Base-by-base conservation (phyloP, 495 filamentous ascomycete species). In the Daldinia loculata region DNA sequence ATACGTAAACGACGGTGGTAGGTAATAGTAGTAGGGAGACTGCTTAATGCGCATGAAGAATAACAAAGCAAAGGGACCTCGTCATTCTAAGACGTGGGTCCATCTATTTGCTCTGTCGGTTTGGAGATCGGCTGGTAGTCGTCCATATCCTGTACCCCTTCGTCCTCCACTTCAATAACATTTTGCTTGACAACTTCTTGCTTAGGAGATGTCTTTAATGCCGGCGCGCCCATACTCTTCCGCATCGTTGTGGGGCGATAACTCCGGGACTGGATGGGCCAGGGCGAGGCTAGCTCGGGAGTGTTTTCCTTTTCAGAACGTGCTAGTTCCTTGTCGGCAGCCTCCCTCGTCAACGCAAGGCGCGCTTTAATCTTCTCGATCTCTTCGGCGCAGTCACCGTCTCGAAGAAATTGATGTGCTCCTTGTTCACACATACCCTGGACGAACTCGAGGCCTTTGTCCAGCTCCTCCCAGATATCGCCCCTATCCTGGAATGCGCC, bases 391-490 rank as follows among this genome's bases (percentile, higher is more conserved):
- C 94, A 97, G 66, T 94, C 89, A 22, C 93, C 94, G 59, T 92
- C 89, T 22, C 94, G 88, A 12, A 97, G 84, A 63, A 96, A 92
- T 75, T 95, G 92, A 77, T 95, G 93, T 2, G 94, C 94, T 14
- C 88, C 94, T 58, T 89, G 87, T 79, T 97, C 94, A 77, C 92
- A 96, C 73, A 93, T 86, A 52, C 84, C 86, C 75, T 97, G 92
- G 12, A 91, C 91, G 58, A 87, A 85, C 74, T 97, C 93, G 56
- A 97, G 82, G 1, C 88, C 86, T 74, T 89, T 90, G 71, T 96
- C 94, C 1, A 92, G 81, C 48, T 86, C 82, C 72, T 95, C 92
- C 78, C 91, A 95, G 11, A 87, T 78, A 62, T 86, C 85, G n/a
- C 74, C 72, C 39, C 71, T 69, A 15, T 77, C 77, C 38, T 80